phyloP scores from a whole-genome alignment of 352 stramenopile species.

The Globisporangium echinulatum region DNA sequence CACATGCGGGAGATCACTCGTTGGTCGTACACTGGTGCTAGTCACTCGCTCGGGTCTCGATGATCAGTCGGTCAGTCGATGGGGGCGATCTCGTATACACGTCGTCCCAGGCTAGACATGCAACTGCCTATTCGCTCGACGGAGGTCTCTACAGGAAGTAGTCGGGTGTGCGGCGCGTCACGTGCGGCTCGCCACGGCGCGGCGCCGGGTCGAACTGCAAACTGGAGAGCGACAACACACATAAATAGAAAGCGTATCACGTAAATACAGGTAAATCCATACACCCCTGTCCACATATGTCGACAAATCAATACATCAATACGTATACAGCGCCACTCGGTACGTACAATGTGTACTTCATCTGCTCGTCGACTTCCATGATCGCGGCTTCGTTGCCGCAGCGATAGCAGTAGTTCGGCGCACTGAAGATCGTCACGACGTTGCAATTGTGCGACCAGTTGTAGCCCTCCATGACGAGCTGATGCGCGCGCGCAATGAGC shows the following conservation, averaged over 20 bases:
- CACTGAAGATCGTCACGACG: constrained; percentile 98
- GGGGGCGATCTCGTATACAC: too few relatives aligned
- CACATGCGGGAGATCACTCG: too few relatives aligned
- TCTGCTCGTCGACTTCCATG: constrained; percentile 94
- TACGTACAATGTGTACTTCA: constrained; percentile 94
- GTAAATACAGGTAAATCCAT: too few relatives aligned
- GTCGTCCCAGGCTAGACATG: too few relatives aligned
- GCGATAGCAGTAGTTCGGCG: constrained; percentile 99
- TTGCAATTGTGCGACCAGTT: constrained; percentile 95
- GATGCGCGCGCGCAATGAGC: constrained; percentile 91
- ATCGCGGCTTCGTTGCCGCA: constrained; percentile 98
- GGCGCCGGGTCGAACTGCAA: constrained; percentile 95
- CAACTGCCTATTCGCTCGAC: too few relatives aligned
- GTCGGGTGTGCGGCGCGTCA: constrained; percentile 90
- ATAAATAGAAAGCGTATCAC: too few relatives aligned
- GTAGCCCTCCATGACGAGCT: constrained; percentile 92
- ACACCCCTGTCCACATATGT: not conserved
- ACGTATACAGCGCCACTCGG: too few relatives aligned
- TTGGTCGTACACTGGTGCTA: too few relatives aligned
- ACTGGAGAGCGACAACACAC: constrained; percentile 20
- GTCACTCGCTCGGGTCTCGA: too few relatives aligned
- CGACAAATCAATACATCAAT: too few relatives aligned
- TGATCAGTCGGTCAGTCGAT: too few relatives aligned
- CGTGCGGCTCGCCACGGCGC: constrained; percentile 89
- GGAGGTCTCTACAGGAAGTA: constrained; percentile 94